phyloP scores from a whole-genome alignment of 306 rosid genomes.

The Corylus avellana region DNA sequence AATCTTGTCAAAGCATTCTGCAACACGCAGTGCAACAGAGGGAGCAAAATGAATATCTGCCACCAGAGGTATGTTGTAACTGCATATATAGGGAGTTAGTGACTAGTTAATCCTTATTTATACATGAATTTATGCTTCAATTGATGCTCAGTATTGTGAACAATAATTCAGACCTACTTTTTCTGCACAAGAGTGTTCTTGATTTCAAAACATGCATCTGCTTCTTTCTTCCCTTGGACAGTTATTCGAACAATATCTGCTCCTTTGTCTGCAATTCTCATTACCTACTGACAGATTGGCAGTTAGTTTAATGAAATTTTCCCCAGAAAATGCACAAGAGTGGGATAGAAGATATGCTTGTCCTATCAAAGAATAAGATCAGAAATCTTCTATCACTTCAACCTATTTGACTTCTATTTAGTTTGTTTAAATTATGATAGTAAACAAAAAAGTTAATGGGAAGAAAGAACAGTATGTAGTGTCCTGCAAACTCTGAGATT shows the following conservation, averaged over 20 bases:
- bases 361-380: background rate
- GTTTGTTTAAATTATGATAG: background rate
- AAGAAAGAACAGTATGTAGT: background rate
- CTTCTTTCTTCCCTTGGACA: conserved; percentile 98
- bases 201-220: conserved; percentile 94
- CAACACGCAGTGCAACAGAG: conserved; percentile 75
- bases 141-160: conserved; percentile 11
- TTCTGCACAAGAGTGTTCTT: conserved; percentile 93
- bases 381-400: background rate
- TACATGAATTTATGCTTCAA: conserved; percentile 10
- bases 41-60: conserved; percentile 97
- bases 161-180: conserved; percentile 54
- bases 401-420: background rate
- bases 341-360: background rate
- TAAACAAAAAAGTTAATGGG: background rate
- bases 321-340: background rate
- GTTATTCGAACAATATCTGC: conserved; percentile 94
- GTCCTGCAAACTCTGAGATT: background rate
- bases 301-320: conserved; percentile 22
- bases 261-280: conserved; percentile 92
- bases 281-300: conserved; percentile 57
- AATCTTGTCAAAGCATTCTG: conserved; percentile 91
- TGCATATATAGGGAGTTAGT: conserved; percentile 38
- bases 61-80: conserved; percentile 81
- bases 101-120: conserved; percentile 19